Conservation (phyloP, 768 basidiomycete species). For the Chalciporus piperatus region DNA sequence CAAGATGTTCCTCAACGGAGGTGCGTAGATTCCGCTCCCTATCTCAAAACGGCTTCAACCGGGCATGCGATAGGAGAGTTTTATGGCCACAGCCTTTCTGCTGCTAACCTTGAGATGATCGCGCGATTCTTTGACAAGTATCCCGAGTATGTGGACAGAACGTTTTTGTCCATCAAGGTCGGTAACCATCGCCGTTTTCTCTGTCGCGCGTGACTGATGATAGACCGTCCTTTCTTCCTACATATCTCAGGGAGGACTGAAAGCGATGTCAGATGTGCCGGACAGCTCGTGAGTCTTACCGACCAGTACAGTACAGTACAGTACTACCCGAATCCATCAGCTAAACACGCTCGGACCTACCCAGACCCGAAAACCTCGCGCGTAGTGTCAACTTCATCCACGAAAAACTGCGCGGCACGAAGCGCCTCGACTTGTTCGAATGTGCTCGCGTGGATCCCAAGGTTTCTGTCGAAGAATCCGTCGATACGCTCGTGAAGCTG, state of each 20-base stretch:
- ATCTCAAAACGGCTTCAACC: no score
- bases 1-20: slow-evolving; percentile 50
- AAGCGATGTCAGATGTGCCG: not conserved
- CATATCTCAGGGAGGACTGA: slow-evolving; percentile 22
- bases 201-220: not conserved
- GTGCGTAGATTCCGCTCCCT: slow-evolving; percentile 21
- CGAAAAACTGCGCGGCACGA: slow-evolving; percentile 45
- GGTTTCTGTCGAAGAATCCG: slow-evolving; percentile 44
- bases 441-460: slow-evolving; percentile 45
- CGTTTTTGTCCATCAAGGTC: slow-evolving; percentile 30
- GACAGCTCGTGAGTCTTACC: slow-evolving; percentile 32
- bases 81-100: slow-evolving; percentile 42
- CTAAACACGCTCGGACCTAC: slow-evolving; percentile 11
- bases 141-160: slow-evolving; percentile 30
- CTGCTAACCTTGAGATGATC: slow-evolving; percentile 46
- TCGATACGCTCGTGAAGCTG: slow-evolving; percentile 41
- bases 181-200: slow-evolving; percentile 26
- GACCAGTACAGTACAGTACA: no score
- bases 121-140: slow-evolving; percentile 43
- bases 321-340: not conserved
- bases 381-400: slow-evolving; percentile 46
- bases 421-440: slow-evolving; percentile 61
- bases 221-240: no score
- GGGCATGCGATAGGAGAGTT: slow-evolving; percentile 42
- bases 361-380: slow-evolving; percentile 38